Conservation (phyloP, 148 eudicot genomes). For the Cornus controversa region DNA sequence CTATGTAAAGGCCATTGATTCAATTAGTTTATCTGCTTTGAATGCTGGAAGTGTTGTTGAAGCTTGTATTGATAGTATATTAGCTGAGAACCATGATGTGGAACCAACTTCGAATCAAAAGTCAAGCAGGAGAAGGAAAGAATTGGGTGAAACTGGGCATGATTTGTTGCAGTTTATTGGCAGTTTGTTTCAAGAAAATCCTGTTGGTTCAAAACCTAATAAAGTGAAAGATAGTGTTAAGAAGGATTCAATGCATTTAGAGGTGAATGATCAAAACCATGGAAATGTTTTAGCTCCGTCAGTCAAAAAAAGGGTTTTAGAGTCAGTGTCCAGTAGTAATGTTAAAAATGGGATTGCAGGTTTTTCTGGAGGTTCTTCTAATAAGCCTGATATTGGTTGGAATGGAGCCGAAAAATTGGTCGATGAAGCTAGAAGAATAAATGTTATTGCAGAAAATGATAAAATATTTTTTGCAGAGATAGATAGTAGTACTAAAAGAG, state of each 20-base stretch:
- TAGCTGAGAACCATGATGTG: slow-evolving; percentile 35
- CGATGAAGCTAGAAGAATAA: slow-evolving; percentile 20
- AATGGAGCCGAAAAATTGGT: slow-evolving; percentile 18
- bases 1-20: slow-evolving; percentile 50
- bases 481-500: slow-evolving; percentile 20
- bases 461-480: slow-evolving; percentile 28
- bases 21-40: slow-evolving; percentile 31
- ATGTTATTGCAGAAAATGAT: slow-evolving; percentile 20
- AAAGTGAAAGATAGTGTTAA: slow-evolving; percentile 37
- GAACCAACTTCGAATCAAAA: slow-evolving; percentile 39
- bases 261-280: slow-evolving; percentile 20
- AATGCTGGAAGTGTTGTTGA: slow-evolving; percentile 56
- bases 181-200: slow-evolving; percentile 33
- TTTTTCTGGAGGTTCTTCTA: slow-evolving; percentile 13
- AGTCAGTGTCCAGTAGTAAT: slow-evolving; percentile 16
- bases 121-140: slow-evolving; percentile 43
- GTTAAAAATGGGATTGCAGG: slow-evolving; percentile 8
- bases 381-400: background rate
- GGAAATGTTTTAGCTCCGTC: slow-evolving; percentile 24
- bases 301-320: slow-evolving; percentile 28
- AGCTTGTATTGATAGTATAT: slow-evolving; percentile 31
- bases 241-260: slow-evolving; percentile 31
- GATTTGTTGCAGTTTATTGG: slow-evolving; percentile 41
- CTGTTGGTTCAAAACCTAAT: slow-evolving; percentile 30
- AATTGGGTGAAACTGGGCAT: slow-evolving; percentile 34